These are phyloP conservation scores for Aristolochia fimbriata DNA, from an alignment of 164 flowering plant genomes.

Conservation along the genomic window DNA sequence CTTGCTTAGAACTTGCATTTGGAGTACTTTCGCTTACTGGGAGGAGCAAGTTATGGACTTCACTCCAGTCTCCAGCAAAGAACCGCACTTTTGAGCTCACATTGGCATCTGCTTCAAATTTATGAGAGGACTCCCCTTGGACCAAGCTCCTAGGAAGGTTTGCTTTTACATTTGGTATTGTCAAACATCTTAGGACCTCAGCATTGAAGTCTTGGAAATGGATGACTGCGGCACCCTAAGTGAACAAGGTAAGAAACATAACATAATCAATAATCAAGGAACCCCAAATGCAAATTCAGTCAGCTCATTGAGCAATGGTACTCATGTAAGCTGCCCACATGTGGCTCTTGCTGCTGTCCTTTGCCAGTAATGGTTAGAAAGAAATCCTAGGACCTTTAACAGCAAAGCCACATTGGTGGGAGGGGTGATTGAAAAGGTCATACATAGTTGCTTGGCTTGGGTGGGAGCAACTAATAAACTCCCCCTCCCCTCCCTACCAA, in stretches of 20 bases:
- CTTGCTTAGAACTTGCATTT: constrained; percentile 9
- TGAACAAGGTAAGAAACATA: constrained; percentile 3
- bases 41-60: constrained; percentile 49
- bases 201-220: constrained; percentile 98
- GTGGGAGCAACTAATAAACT: too few species aligned
- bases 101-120: constrained; percentile 10
- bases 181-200: constrained; percentile 76
- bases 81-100: constrained; percentile 41
- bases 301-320: too few species aligned
- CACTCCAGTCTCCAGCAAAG: constrained; percentile 87
- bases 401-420: too few species aligned
- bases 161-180: constrained; percentile 75
- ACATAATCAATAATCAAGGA: neutral
- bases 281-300: neutral
- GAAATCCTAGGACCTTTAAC: too few species aligned
- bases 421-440: too few species aligned
- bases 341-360: too few species aligned
- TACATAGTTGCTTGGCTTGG: too few species aligned
- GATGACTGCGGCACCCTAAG: constrained; percentile 61
- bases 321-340: too few species aligned
- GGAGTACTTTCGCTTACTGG: constrained; percentile 10
- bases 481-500: too few species aligned
- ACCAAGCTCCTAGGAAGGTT: constrained; percentile 30
- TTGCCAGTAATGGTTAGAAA: too few species aligned
- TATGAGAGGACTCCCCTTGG: constrained; percentile 1